phyloP scores from a whole-genome alignment of 1,139 yeast species.

The Keqinozyma sinolaborantium region DNA sequence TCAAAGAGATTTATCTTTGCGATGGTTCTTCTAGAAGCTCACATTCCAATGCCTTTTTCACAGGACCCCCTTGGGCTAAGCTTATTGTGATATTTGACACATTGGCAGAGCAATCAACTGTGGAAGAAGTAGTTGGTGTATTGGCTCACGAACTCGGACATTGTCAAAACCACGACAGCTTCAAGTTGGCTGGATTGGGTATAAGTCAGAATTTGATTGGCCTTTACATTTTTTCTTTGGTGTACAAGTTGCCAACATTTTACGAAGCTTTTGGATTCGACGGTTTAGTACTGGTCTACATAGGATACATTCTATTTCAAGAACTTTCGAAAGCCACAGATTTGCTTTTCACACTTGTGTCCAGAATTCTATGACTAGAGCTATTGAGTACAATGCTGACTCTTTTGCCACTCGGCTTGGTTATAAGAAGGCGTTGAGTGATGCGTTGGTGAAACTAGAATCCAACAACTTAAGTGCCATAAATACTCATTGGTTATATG shows the following conservation, averaged over 20 bases:
- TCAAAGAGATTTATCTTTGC: slow-evolving; percentile 49
- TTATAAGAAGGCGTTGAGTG: slow-evolving; percentile 2
- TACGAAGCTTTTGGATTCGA: slow-evolving; percentile 34
- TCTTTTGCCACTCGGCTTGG: slow-evolving; percentile 5
- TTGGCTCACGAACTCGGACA: slow-evolving; percentile 92
- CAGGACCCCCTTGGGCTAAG: slow-evolving; percentile 86
- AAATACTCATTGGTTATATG: slow-evolving; percentile 8
- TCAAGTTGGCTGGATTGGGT: slow-evolving; percentile 61
- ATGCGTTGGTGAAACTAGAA: slow-evolving; percentile 5
- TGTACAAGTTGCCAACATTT: slow-evolving; percentile 74
- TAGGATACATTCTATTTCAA: slow-evolving; percentile 3
- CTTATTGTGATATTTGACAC: slow-evolving; percentile 83
- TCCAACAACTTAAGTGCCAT: slow-evolving; percentile 5
- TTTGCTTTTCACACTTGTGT: slow-evolving; percentile 3
- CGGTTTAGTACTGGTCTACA: slow-evolving; percentile 2
- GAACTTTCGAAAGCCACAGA: slow-evolving; percentile 1
- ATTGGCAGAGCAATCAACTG: slow-evolving; percentile 61
- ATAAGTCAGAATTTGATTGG: slow-evolving; percentile 63
- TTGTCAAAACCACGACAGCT: slow-evolving; percentile 77
- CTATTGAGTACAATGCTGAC: slow-evolving; percentile 8
- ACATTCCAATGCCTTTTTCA: slow-evolving; percentile 85
- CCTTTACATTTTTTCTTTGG: slow-evolving; percentile 72
- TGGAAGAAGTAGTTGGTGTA: slow-evolving; percentile 73
- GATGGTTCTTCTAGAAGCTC: slow-evolving; percentile 86
- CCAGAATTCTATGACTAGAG: slow-evolving; percentile 2